Evolutionary conservation across 177 flowering plant genomes (phyloP), one percentile per base, ranked within the genome.

Genomic region (Vitis hybrid): DNA sequence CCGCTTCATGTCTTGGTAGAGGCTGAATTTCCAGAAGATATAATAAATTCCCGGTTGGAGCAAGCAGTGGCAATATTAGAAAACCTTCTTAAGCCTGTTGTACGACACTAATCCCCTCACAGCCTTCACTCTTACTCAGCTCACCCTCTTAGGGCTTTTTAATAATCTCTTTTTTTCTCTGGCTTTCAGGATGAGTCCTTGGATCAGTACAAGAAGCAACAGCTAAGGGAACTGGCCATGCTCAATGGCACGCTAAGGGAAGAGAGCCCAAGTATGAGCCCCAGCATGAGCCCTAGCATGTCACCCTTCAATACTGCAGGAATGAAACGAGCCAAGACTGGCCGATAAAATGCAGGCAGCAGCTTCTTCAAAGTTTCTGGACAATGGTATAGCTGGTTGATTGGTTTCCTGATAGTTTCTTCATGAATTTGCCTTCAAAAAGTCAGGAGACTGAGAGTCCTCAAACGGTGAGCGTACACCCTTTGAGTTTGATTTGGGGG

Each of bases 1-100:
- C 97, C 90, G 3, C 74, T 92, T 24, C 97, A 92, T 65, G 78
- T 92, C 41, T 74, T 92, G 71, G 79, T 92, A 69, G 97, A 92
- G 76, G 97, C 92, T 67, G 95, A 92, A 79, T 84, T 91, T 62
- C 94, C 97, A 3, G 90, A 85, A 46, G 87, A 89, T 65, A 68
- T 84, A 24, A 74, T 91, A 46, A 85, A 92, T 71, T 61, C 89
- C 3, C 90, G 87, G 48, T 71, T 92, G 77, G 87, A 86, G 61
- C 88, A 87, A 61, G 96, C 97, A 9, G 80, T 85, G 32, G 61
- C 78, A 1, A 68, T 92, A 70, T 66, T 92, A 48, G 96, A 92
- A 70, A 82, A 81, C 57, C 88, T 92, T 48, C 70, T 92, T 71
- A 92, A 87, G 74, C 97, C 97, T 11, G 90, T 92, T 92, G 96